Conservation (phyloP, 129 eudicot species). For the Chrysanthemum lavandulifolium region DNA sequence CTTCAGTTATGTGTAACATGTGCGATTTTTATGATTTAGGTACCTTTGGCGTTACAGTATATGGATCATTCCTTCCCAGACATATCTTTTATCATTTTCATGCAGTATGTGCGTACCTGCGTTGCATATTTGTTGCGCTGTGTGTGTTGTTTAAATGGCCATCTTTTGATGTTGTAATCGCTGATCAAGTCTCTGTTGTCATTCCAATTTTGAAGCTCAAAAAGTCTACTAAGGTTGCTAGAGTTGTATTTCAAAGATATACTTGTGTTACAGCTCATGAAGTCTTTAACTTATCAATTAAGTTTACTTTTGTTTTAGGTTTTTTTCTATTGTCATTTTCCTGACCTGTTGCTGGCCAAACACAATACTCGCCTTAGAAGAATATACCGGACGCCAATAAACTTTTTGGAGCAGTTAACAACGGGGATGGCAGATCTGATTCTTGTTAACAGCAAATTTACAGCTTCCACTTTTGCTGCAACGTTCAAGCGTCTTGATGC, state of each 20-base stretch:
- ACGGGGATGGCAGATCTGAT: conserved; percentile 95
- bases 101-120: conserved; percentile 91
- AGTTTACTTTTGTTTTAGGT: conserved; percentile 47
- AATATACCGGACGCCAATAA: conserved; percentile 84
- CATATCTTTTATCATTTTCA: conserved; percentile 88
- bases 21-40: conserved; percentile 59
- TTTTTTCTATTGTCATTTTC: conserved; percentile 96
- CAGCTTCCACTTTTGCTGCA: conserved; percentile 86
- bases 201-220: conserved; percentile 80
- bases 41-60: conserved; percentile 78
- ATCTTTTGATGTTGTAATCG: conserved; percentile 73
- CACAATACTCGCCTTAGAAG: conserved; percentile 79
- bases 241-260: neutral
- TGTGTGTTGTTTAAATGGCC: conserved; percentile 75
- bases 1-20: conserved; percentile 1
- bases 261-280: neutral
- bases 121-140: conserved; percentile 92
- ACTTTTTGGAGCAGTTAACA: conserved; percentile 81
- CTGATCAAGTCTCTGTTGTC: conserved; percentile 94
- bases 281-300: neutral
- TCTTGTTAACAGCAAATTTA: conserved; percentile 90
- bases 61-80: conserved; percentile 90
- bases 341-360: conserved; percentile 47
- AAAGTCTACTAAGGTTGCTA: conserved; percentile 72
- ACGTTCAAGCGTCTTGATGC: conserved; percentile 76